A percentile compares a stretch with the other conserved stretches of the same genome.
Evolutionary conservation across 805 yeast species (phyloP).

Genomic region (Yamadazyma laniorum): DNA sequence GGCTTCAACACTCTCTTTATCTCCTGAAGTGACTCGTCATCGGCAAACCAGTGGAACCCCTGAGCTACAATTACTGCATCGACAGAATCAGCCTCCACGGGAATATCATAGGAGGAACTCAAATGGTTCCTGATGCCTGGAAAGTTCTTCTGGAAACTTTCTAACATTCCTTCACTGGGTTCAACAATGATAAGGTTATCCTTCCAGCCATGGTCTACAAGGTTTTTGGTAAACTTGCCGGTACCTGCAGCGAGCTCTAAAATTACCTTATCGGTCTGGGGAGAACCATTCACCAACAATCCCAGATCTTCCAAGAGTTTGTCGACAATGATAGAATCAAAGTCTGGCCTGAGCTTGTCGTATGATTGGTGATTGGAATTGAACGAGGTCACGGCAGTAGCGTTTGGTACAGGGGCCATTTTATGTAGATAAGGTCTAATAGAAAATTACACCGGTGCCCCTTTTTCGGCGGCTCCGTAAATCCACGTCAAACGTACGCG

Average conservation of each 20-base stretch:
- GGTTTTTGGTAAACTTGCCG: conserved; percentile 55
- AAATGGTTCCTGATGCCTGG: conserved; percentile 33
- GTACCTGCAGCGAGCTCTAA: conserved; percentile 63
- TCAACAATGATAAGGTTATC: conserved; percentile 47
- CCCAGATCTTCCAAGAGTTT: conserved; percentile 40
- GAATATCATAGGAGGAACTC: conserved; percentile 49
- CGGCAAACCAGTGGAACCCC: conserved; percentile 70
- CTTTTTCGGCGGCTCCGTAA: no score
- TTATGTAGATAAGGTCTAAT: no score
- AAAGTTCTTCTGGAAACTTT: conserved; percentile 43
- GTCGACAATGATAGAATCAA: conserved; percentile 40
- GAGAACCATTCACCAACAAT: conserved; percentile 19
- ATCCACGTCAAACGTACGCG: no score
- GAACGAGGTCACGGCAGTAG: conserved; percentile 48
- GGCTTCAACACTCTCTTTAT: conserved; percentile 48
- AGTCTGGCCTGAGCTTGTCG: conserved; percentile 53
- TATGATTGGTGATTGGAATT: conserved; percentile 50
- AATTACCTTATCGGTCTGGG: conserved; percentile 24
- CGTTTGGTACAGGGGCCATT: conserved; percentile 18
- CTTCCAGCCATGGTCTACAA: conserved; percentile 39
- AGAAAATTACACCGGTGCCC: no score
- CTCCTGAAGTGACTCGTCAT: conserved; percentile 46
- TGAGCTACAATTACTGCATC: conserved; percentile 58
- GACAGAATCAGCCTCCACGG: conserved; percentile 40
- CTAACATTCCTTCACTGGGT: conserved; percentile 58